Evolutionary conservation across 148 eudicot species (phyloP), one percentile per base, ranked within the genome.

Genomic region (Nepenthes gracilis): DNA sequence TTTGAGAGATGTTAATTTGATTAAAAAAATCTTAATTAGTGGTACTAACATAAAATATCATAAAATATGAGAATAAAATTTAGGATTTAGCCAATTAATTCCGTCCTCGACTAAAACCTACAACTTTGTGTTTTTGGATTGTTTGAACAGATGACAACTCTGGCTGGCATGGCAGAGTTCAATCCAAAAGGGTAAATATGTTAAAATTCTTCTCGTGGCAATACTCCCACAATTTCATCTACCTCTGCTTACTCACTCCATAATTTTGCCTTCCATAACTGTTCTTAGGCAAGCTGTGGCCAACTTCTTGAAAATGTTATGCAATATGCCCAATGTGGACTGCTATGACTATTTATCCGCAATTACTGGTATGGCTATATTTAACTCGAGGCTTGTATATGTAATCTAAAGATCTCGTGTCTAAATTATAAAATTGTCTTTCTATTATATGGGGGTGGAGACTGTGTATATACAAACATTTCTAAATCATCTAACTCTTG

Each of bases 91-190:
- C 23, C 23, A 23, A 23, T 23, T 23, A 23, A 23, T 23, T 23
- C 23, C 23, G 23, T 4, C 12, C 13, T 9, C 12, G 55, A 14
- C 13, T 14, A 7, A 10, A 5, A 14, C 5, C 55, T 52, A 0
- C 23, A 5, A 5, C 34, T 5, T 2, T 33, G 36, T 13, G 15
- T 33, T n/a, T 51, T 49, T 32, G 11, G 9, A 12, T 8, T 52
- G 48, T 11, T 45, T 56, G 58, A 35, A 52, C 80, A 81, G 90
- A 61, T 84, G 48, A 70, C 80, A 1, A 14, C 67, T 2, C 33
- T 69, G 2, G 60, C 78, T 11, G 85, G 85, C 15, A 63, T 79
- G 15, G 79, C 87, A 35, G 87, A 85, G 57, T 82, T 85, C 67
- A 69, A 81, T 69, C 87, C 84, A 1, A 73, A 57, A 64, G 79